These are phyloP conservation scores for Bertia moriformis DNA, from an alignment of 2,329 filamentous ascomycete genomes.

Conservation along the genomic window DNA sequence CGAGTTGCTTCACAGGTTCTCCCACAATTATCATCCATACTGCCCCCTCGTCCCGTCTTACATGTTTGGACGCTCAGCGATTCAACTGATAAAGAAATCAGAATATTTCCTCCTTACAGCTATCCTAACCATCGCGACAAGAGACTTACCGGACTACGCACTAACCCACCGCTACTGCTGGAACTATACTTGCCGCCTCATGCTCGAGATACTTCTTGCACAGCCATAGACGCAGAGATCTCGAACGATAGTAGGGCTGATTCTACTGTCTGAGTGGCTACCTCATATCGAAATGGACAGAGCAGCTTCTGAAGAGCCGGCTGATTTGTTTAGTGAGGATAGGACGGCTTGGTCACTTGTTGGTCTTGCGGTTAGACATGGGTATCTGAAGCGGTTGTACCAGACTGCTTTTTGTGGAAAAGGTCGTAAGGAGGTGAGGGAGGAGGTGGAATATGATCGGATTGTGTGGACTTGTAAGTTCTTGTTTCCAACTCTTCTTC, in stretches of 20 bases:
- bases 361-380: slow-evolving; percentile 9
- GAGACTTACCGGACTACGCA: slow-evolving; percentile 2
- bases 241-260: slow-evolving; percentile 7
- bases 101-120: slow-evolving; percentile 3
- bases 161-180: slow-evolving; percentile 2
- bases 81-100: background rate
- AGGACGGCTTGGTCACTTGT: slow-evolving; percentile 10
- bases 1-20: background rate
- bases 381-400: slow-evolving; percentile 9
- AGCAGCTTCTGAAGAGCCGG: background rate
- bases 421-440: background rate
- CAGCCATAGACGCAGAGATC: slow-evolving; percentile 5
- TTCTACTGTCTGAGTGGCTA: slow-evolving; percentile 10
- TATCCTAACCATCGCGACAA: slow-evolving; percentile 3
- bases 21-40: slow-evolving; percentile 3
- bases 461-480: background rate
- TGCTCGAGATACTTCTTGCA: slow-evolving; percentile 5
- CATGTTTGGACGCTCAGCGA: background rate
- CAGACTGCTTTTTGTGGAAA: slow-evolving; percentile 6
- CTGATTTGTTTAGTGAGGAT: slow-evolving; percentile 6
- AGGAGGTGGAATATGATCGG: background rate
- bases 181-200: slow-evolving; percentile 1
- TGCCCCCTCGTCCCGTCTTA: slow-evolving; percentile 1
- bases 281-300: slow-evolving; percentile 5
- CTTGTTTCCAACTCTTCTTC: too few relatives aligned